Percentiles rank a stretch among this genome's conserved stretches.
phyloP scores from a whole-genome alignment of 768 basidiomycete genomes.

The Cyclocybe aegerita region DNA sequence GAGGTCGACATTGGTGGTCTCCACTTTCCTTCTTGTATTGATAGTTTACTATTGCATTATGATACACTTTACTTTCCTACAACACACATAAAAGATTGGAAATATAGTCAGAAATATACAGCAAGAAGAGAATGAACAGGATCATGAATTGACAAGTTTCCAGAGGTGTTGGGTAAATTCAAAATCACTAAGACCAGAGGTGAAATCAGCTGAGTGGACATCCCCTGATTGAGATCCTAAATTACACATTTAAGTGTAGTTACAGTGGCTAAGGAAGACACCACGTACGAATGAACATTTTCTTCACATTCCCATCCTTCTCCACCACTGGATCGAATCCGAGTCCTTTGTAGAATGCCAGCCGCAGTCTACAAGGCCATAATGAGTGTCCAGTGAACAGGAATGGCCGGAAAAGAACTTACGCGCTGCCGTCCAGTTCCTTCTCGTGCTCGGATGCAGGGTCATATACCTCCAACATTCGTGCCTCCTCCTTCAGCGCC shows the following conservation, averaged over 20 bases:
- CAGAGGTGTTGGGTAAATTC: conserved; percentile 43
- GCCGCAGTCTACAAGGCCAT: conserved; percentile 48
- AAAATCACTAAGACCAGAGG: conserved; percentile 28
- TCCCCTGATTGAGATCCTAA: conserved; percentile 52
- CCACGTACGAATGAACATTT: conserved; percentile 63
- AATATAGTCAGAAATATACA: not conserved
- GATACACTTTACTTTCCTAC: conserved; percentile 12
- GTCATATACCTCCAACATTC: conserved; percentile 63
- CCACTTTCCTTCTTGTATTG: not conserved
- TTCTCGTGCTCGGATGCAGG: conserved; percentile 70
- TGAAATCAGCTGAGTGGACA: conserved; percentile 40
- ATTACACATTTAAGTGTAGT: not conserved
- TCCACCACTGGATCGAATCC: conserved; percentile 70
- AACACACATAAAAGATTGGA: conserved; percentile 7
- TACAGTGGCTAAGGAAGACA: conserved; percentile 23
- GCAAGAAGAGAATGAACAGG: not conserved
- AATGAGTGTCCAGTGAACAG: not conserved
- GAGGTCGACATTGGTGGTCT: not conserved
- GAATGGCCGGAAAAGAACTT: conserved; percentile 25
- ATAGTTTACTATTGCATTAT: conserved; percentile 11
- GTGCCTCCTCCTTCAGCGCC: conserved; percentile 62
- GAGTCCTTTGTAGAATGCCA: conserved; percentile 67
- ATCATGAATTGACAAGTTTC: conserved; percentile 44
- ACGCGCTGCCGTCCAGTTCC: conserved; percentile 70
- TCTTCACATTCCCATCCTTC: conserved; percentile 46